These are phyloP conservation scores for Teratosphaeria nubilosa DNA, from an alignment of 2,329 filamentous ascomycete genomes.

Conservation along the genomic window DNA sequence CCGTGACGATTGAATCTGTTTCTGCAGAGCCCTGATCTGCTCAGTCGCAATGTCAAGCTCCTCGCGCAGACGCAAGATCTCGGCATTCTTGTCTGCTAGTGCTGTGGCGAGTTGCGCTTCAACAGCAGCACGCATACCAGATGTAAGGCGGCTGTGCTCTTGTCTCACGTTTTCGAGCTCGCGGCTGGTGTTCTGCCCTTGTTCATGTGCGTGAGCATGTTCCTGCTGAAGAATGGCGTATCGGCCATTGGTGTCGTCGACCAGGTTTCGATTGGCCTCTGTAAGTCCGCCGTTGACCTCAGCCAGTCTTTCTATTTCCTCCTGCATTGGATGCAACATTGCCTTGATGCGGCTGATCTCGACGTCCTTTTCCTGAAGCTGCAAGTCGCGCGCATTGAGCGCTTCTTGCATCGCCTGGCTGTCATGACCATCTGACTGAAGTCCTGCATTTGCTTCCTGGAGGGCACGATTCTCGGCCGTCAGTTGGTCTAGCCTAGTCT, in stretches of 20 bases:
- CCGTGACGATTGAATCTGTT: conserved; percentile 47
- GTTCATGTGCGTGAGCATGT: conserved; percentile 44
- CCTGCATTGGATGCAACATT: conserved; percentile 68
- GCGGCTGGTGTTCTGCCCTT: conserved; percentile 48
- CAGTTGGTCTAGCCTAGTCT: conserved; percentile 74
- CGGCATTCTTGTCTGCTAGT: conserved; percentile 70
- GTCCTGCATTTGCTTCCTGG: conserved; percentile 45
- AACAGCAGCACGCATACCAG: conserved; percentile 53
- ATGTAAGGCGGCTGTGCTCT: conserved; percentile 52
- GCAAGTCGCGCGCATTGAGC: conserved; percentile 54
- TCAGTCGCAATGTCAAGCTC: conserved; percentile 65
- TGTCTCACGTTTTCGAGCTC: conserved; percentile 60
- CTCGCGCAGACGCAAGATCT: conserved; percentile 66
- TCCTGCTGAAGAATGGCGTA: conserved; percentile 58
- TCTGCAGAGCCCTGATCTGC: conserved; percentile 50
- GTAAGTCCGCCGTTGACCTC: conserved; percentile 74
- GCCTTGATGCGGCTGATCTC: conserved; percentile 69
- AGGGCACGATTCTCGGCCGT: conserved; percentile 75
- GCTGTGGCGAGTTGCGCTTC: conserved; percentile 52
- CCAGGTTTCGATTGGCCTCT: conserved; percentile 66
- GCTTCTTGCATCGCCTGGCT: conserved; percentile 41
- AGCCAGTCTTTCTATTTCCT: conserved; percentile 69
- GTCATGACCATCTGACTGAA: conserved; percentile 30
- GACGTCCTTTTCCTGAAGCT: conserved; percentile 70
- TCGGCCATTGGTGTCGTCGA: conserved; percentile 63